Base-by-base conservation (phyloP, 2,329 filamentous ascomycete species). In the Paecilomyces sp. region DNA sequence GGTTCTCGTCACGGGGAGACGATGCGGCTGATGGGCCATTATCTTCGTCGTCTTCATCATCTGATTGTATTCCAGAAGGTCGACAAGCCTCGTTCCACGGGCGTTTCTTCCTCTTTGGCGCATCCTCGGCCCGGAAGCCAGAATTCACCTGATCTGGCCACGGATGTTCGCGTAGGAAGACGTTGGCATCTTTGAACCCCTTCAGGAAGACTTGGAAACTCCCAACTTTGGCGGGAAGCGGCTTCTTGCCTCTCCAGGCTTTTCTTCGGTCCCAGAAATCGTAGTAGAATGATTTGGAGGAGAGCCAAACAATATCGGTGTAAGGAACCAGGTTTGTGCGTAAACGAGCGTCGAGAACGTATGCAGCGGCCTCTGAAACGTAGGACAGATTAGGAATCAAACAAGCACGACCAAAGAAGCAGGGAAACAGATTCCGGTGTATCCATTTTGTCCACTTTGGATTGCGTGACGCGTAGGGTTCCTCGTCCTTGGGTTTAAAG, bases 381-480 rank as follows among this genome's bases (percentile, higher is more conserved):
- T 99, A 99, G 58, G 92, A 97, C 56, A 99, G 82, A 70, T 99
- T 99, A 59, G 94, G 94, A 73, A 99, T 99, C 58, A 99, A 85
- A 70, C 92, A 97, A 54, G 93, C 92, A 69, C 94, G 83, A 18
- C 94, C 94, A 69, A 99, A 99, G 75, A 91, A 97, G 78, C 95
- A 99, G 8, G 94, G 94, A 67, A 99, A 97, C 64, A 99, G 74
- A 73, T 99, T 99, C 64, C 94, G 84, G 75, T 99, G 94, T 79
- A 99, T 92, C 94, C 94, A 99, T 77, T 99, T 99, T 67, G 95
- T 97, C 93, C 93, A 97, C 74, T 99, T 99, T 5, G 94, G 94
- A 71, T 99, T 99, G 66, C 91, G 89, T 33, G 91, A 94, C 1
- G 94, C 94, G 71, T 97, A 99, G 0, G 94, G 94, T 75, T 99